Percentiles rank a stretch among this genome's conserved stretches.
Evolutionary conservation across 345 rosid genomes (phyloP).

Genomic region (Lumnitzera littorea): DNA sequence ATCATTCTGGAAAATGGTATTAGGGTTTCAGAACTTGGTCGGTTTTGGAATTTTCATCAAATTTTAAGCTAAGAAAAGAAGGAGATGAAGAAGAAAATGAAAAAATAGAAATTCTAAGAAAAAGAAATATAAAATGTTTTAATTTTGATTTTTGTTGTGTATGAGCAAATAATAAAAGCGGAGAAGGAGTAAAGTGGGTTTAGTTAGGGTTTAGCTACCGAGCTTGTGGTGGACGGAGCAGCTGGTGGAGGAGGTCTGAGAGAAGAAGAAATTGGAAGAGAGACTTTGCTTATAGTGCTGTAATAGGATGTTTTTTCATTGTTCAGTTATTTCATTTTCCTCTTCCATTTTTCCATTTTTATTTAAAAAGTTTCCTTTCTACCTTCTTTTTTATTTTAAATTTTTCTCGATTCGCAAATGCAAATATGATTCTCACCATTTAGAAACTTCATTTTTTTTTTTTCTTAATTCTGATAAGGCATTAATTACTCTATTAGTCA

Average conservation of each 20-base stretch:
- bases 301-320: no score
- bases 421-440: not conserved
- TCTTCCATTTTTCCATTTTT: no score
- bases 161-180: not conserved
- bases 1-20: constrained; percentile 30
- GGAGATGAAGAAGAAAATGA: not conserved
- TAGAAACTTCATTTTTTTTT: not conserved
- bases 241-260: not conserved
- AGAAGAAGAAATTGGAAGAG: not conserved
- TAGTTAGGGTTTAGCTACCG: not conserved
- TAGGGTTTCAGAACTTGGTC: not conserved
- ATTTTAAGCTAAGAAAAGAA: not conserved
- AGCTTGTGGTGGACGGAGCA: not conserved
- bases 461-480: not conserved
- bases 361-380: no score
- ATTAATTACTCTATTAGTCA: not conserved
- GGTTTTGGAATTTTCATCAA: not conserved
- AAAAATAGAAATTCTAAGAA: no score
- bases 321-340: no score
- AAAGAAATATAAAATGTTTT: no score
- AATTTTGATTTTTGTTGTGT: no score
- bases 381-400: not conserved
- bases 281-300: not conserved
- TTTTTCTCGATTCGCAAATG: not conserved
- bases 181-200: not conserved